Evolutionary conservation across 2,329 filamentous ascomycete genomes (phyloP).

Genomic region (Aspergillus uvarum): DNA sequence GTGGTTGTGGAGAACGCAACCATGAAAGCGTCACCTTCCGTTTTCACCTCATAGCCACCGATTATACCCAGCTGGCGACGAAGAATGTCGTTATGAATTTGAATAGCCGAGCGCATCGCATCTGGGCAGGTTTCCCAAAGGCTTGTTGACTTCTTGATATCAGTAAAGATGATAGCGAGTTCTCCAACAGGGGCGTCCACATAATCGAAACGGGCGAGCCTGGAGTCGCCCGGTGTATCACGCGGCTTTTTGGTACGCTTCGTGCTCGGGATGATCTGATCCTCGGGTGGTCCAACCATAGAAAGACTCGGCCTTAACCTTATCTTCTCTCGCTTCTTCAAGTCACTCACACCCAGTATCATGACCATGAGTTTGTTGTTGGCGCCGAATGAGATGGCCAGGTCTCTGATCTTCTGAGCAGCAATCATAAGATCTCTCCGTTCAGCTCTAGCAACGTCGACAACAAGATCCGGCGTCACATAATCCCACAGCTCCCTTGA

Average conservation of each 20-base stretch:
- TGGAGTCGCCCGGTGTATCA: slow-evolving; percentile 73
- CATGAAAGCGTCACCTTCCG: slow-evolving; percentile 99
- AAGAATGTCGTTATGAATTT: slow-evolving; percentile 96
- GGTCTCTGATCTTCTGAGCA: slow-evolving; percentile 87
- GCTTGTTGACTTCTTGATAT: slow-evolving; percentile 97
- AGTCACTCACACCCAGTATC: slow-evolving; percentile 89
- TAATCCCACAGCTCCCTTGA: slow-evolving; percentile 96
- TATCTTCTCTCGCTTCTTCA: slow-evolving; percentile 81
- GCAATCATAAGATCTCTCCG: slow-evolving; percentile 90
- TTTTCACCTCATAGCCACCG: slow-evolving; percentile 98
- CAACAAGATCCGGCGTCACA: slow-evolving; percentile 81
- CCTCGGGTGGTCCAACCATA: slow-evolving; percentile 71
- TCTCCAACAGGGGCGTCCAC: slow-evolving; percentile 89
- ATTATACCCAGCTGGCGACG: slow-evolving; percentile 88
- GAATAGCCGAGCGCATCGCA: slow-evolving; percentile 95
- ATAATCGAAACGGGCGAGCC: slow-evolving; percentile 82
- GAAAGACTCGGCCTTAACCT: slow-evolving; percentile 78
- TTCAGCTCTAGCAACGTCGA: slow-evolving; percentile 86
- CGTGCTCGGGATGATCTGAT: slow-evolving; percentile 60
- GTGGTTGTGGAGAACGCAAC: slow-evolving; percentile 97
- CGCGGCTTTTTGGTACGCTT: slow-evolving; percentile 63
- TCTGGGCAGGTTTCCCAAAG: slow-evolving; percentile 94
- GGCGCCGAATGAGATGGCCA: slow-evolving; percentile 93
- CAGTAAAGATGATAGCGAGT: slow-evolving; percentile 92
- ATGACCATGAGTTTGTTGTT: slow-evolving; percentile 98